Percentiles rank a stretch among this genome's conserved stretches.
These are phyloP conservation scores for Phtheirospermum japonicum DNA, from an alignment of 257 asterid genomes.

Conservation along the genomic window DNA sequence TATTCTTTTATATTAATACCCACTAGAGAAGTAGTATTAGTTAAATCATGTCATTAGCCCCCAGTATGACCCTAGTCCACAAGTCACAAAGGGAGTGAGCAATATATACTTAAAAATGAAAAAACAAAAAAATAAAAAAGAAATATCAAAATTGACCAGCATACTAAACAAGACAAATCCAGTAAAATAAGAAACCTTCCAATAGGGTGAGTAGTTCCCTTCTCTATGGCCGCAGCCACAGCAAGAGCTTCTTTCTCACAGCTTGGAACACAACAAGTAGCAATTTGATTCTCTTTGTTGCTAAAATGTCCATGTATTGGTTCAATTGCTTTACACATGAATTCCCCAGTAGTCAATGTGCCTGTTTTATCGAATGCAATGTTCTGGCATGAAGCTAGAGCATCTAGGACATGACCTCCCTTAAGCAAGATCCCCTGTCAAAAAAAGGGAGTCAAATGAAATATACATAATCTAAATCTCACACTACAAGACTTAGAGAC, in stretches of 20 bases:
- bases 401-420: conserved; percentile 95
- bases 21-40: not conserved
- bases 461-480: not conserved
- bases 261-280: conserved; percentile 82
- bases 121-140: too few species aligned
- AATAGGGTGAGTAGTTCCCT: conserved; percentile 99
- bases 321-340: conserved; percentile 97
- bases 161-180: conserved; percentile 9
- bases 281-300: conserved; percentile 36
- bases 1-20: too few species aligned
- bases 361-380: conserved; percentile 99
- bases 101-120: not conserved
- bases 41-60: conserved; percentile 13
- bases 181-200: conserved; percentile 63
- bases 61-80: conserved; percentile 5
- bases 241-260: conserved; percentile 99
- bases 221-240: conserved; percentile 98
- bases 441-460: conserved; percentile 17
- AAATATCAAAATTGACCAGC: conserved; percentile 9
- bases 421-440: conserved; percentile 91
- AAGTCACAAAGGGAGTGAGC: not conserved
- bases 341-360: conserved; percentile 95
- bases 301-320: conserved; percentile 87
- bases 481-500: conserved; percentile 16
- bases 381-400: conserved; percentile 87